Percentiles rank a stretch among this genome's conserved stretches.
phyloP scores from a whole-genome alignment of 164 flowering plant species.

The Umbilicus rupestris region DNA sequence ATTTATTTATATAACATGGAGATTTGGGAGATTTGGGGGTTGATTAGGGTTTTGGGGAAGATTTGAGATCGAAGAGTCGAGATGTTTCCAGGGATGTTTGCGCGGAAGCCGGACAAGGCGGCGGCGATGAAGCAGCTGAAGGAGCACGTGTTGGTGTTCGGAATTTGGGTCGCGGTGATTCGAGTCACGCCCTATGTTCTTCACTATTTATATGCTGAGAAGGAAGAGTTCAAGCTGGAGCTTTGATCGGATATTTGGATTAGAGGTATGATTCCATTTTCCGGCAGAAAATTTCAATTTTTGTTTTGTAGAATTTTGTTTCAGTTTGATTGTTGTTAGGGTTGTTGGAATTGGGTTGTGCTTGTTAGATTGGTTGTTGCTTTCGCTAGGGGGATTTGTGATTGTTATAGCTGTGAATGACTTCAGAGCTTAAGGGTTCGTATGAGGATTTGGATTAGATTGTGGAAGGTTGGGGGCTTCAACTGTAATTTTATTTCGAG shows the following conservation, averaged over 20 bases:
- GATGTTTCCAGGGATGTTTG: slow-evolving; percentile 79
- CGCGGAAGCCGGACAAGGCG: slow-evolving; percentile 71
- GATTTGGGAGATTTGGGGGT: not conserved
- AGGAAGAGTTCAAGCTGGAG: slow-evolving; percentile 23
- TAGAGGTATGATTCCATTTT: not conserved
- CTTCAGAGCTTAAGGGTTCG: too few relatives aligned
- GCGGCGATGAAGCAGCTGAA: slow-evolving; percentile 67
- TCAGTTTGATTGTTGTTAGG: not conserved
- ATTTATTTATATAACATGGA: not conserved
- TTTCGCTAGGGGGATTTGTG: too few relatives aligned
- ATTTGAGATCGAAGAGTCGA: not conserved
- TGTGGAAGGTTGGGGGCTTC: too few relatives aligned
- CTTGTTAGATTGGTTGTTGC: too few relatives aligned
- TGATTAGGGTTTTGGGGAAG: not conserved
- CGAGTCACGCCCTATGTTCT: slow-evolving; percentile 77
- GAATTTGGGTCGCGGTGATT: slow-evolving; percentile 46
- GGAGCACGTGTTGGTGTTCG: slow-evolving; percentile 55
- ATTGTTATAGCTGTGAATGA: too few relatives aligned
- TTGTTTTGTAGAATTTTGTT: too few relatives aligned
- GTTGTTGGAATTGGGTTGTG: not conserved
- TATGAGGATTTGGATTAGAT: too few relatives aligned
- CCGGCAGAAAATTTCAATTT: not conserved
- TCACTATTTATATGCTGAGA: slow-evolving; percentile 45
- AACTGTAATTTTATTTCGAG: too few relatives aligned
- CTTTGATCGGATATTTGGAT: not conserved